A percentile compares a stretch with the other conserved stretches of the same genome.
Evolutionary conservation across 1,284 basidiomycete species (phyloP).

Genomic region (Boletellus deceptivus): DNA sequence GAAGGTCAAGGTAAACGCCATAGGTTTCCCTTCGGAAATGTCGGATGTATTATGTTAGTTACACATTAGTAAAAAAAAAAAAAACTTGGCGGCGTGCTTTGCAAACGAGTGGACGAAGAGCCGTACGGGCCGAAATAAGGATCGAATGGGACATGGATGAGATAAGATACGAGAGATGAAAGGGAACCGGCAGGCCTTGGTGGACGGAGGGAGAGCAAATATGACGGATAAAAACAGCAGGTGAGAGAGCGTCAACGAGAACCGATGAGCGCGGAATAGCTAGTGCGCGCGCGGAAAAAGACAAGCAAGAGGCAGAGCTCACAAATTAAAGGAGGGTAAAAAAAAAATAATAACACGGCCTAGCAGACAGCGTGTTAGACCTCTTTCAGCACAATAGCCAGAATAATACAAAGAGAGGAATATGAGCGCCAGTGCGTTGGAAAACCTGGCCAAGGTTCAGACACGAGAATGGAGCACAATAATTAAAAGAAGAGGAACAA

Average conservation of each 20-base stretch:
- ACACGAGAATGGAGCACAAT: conserved; percentile 9
- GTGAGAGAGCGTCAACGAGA: conserved; percentile 13
- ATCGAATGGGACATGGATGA: not conserved
- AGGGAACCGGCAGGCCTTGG: no score
- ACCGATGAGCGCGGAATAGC: conserved; percentile 11
- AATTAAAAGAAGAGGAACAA: conserved; percentile 1
- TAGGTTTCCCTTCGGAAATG: no score
- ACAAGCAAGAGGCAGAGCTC: conserved; percentile 4
- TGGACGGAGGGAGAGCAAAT: conserved; percentile 3
- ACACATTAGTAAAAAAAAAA: conserved; percentile 18
- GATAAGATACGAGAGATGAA: not conserved
- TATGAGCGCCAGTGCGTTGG: conserved; percentile 9
- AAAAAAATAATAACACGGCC: conserved; percentile 10
- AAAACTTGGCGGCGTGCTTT: not conserved
- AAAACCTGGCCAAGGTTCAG: conserved; percentile 9
- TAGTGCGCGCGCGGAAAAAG: conserved; percentile 6
- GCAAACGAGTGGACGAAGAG: conserved; percentile 1
- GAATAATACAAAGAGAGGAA: conserved; percentile 15
- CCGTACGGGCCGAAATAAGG: not conserved
- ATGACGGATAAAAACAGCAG: conserved; percentile 26
- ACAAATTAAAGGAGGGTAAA: not conserved
- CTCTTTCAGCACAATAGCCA: conserved; percentile 11
- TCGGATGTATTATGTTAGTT: conserved; percentile 18
- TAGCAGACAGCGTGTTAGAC: conserved; percentile 3
- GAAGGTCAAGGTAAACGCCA: no score